These are phyloP conservation scores for Exophiala sideris DNA, from an alignment of 2,329 filamentous ascomycete genomes.

Conservation along the genomic window DNA sequence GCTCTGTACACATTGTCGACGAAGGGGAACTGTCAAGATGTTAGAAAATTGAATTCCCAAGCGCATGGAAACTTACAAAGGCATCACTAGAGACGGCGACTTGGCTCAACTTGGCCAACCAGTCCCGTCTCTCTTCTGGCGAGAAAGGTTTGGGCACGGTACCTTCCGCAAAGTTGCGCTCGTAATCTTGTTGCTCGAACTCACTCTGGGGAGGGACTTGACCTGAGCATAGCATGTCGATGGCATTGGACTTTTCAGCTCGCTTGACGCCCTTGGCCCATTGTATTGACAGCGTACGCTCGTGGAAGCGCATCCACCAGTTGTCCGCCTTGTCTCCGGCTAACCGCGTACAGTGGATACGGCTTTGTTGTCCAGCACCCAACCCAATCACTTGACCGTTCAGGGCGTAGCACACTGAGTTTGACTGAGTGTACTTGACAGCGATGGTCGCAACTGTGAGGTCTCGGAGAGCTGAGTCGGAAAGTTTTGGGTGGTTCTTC, in stretches of 20 bases:
- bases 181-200: conserved; percentile 80
- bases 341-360: conserved; percentile 96
- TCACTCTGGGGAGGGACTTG: conserved; percentile 74
- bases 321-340: conserved; percentile 98
- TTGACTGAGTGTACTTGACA: conserved; percentile 97
- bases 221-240: conserved; percentile 89
- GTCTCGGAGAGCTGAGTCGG: conserved; percentile 80
- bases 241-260: conserved; percentile 95
- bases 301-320: conserved; percentile 99
- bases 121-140: conserved; percentile 75
- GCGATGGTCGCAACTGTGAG: conserved; percentile 94
- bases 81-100: conserved; percentile 92
- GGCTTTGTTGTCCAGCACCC: conserved; percentile 92
- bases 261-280: conserved; percentile 98
- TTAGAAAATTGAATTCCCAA: background rate
- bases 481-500: conserved; percentile 68
- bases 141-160: conserved; percentile 75
- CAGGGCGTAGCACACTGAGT: conserved; percentile 95
- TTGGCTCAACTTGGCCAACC: conserved; percentile 70
- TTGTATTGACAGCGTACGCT: conserved; percentile 78
- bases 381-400: conserved; percentile 93
- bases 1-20: conserved; percentile 96
- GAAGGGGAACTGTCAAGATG: conserved; percentile 75
- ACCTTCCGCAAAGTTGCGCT: conserved; percentile 77
- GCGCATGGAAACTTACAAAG: conserved; percentile 64